Base-by-base conservation (phyloP, 1,284 basidiomycete species). In the Vanrija pseudolonga region DNA sequence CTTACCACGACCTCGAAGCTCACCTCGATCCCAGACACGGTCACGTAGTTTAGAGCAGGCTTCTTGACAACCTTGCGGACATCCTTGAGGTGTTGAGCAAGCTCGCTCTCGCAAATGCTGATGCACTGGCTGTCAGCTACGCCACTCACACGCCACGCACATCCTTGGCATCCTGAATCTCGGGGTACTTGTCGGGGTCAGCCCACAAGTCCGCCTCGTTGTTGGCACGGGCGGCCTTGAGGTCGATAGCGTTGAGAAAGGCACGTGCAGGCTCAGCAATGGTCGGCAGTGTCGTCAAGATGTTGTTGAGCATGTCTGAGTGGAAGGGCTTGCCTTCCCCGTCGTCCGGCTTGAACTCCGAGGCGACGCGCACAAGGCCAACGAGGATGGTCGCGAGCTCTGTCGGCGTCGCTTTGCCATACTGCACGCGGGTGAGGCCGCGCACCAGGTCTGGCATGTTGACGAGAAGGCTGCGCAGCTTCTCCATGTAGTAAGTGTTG, bases 391-490 rank as follows among this genome's bases (percentile, higher is more conserved):
- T 78, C 0, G 85, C 83, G 5, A 98, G 81, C 70, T 98, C 95
- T 64, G 85, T 82, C 0, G 94, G 89, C 0, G 87, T 87, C 53
- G 89, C 90, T 76, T 92, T 89, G 46, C 88, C 87, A 66, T 96
- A 95, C 66, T 93, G 90, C 47, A 98, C 88, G 26, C 91, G 80
- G 54, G 87, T 89, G 14, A 98, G 77, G 0, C 95, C 95, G 63
- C 85, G 87, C 1, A 90, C 88, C 38, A 98, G 83, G 71, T 98
- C 94, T 0, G 93, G 93, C 23, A 95, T 79, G 46, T 83, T 83
- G 65, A 80, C 85, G 44, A 96, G 77, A 12, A 88, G 73, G 40
- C 84, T 80, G 12, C 89, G 84, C 32, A 97, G 79, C 41, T 81
- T 83, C 36, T 84, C 74, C 51, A 80, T 58, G 38, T 76, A 66